phyloP scores from a whole-genome alignment of 164 flowering plant genomes.

The Macadamia tetraphylla region DNA sequence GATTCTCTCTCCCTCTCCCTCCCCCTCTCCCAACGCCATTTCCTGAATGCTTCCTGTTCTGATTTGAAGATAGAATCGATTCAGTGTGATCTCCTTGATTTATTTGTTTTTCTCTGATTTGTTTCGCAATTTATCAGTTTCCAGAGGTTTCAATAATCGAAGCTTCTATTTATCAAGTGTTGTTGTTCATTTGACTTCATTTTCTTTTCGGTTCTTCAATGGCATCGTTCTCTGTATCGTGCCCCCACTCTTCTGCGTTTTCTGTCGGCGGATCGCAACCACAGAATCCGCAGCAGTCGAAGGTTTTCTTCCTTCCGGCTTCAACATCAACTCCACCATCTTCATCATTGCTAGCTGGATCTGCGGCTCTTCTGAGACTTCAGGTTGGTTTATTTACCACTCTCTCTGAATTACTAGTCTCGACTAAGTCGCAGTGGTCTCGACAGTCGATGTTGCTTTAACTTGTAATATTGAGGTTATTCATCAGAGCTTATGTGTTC shows the following conservation, averaged over 20 bases:
- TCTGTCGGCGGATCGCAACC: not conserved
- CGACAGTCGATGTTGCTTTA: not conserved
- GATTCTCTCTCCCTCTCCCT: too few species aligned
- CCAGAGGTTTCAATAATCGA: too few species aligned
- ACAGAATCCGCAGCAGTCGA: slow-evolving; percentile 6
- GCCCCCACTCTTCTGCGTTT: slow-evolving; percentile 20
- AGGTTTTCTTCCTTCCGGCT: slow-evolving; percentile 7
- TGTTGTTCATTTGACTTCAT: too few species aligned
- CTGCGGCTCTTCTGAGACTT: slow-evolving; percentile 5
- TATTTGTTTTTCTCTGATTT: too few species aligned
- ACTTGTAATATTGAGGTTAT: not conserved
- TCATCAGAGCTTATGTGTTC: not conserved
- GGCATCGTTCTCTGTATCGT: slow-evolving; percentile 25
- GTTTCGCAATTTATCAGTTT: too few species aligned
- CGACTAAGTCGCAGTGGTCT: too few species aligned
- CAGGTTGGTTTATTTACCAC: slow-evolving; percentile 5
- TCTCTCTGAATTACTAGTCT: too few species aligned
- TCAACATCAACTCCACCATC: not conserved
- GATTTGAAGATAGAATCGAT: too few species aligned
- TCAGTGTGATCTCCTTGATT: too few species aligned
- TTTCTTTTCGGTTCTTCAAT: slow-evolving; percentile 2
- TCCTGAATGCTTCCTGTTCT: too few species aligned
- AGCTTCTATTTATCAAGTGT: too few species aligned
- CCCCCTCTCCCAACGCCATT: too few species aligned
- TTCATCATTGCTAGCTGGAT: slow-evolving; percentile 13